A percentile compares a stretch with the other conserved stretches of the same genome.
These are phyloP conservation scores for Dentipellis sp. DNA, from an alignment of 768 basidiomycete species.

Conservation along the genomic window DNA sequence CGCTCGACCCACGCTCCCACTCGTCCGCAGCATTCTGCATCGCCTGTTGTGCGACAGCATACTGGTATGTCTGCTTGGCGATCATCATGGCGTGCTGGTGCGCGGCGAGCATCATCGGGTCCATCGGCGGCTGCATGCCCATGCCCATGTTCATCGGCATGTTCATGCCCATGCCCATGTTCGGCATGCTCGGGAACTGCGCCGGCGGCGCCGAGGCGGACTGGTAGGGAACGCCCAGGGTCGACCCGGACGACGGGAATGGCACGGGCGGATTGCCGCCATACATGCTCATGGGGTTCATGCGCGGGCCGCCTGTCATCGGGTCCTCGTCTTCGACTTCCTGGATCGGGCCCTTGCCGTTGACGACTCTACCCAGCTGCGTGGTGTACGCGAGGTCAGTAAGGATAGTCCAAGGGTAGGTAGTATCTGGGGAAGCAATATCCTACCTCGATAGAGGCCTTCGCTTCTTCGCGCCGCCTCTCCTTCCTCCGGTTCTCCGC, in stretches of 20 bases:
- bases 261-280: constrained; percentile 1
- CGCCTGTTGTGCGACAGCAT: constrained; percentile 85
- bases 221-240: not conserved
- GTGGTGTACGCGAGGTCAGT: constrained; percentile 1
- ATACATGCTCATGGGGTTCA: not conserved
- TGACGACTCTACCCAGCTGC: constrained; percentile 83
- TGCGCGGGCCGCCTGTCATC: constrained; percentile 8
- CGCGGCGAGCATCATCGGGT: constrained; percentile 36
- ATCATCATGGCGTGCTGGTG: constrained; percentile 84
- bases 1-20: constrained; percentile 74
- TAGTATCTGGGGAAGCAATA: not conserved
- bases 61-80: constrained; percentile 86
- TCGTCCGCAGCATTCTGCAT: constrained; percentile 85
- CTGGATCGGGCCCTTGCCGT: constrained; percentile 59
- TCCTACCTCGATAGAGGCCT: constrained; percentile 80
- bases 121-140: constrained; percentile 3
- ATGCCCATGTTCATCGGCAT: constrained; percentile 15
- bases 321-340: constrained; percentile 25
- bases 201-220: not conserved
- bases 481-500: constrained; percentile 56
- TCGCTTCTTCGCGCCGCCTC: constrained; percentile 74
- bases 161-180: constrained; percentile 23
- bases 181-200: constrained; percentile 17
- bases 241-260: not conserved
- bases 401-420: not conserved